Conservation (phyloP, 1,139 yeast genomes). For the Protomyces arabidopsidicola region DNA sequence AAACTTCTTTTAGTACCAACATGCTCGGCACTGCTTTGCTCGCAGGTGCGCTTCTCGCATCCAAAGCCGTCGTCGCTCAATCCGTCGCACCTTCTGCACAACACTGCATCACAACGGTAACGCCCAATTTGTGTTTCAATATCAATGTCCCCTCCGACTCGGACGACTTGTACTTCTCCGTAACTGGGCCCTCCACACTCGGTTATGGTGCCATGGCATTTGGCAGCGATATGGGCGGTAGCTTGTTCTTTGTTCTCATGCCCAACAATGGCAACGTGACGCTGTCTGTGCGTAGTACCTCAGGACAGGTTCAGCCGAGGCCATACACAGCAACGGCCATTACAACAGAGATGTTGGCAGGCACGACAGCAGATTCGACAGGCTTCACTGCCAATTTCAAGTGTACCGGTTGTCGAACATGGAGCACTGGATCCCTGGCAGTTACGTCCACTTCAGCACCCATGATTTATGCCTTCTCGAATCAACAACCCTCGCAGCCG, state of each 20-base stretch:
- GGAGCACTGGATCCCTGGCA: neutral
- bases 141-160: neutral
- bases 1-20: neutral
- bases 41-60: neutral
- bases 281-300: constrained; percentile 1
- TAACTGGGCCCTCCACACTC: neutral
- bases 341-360: neutral
- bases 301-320: neutral
- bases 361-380: neutral
- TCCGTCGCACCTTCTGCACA: neutral
- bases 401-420: constrained; percentile 4
- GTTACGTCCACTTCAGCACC: neutral
- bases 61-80: neutral
- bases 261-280: constrained; percentile 6
- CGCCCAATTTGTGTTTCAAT: neutral
- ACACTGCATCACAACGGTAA: neutral
- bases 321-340: constrained; percentile 4
- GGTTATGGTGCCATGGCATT: constrained; percentile 1
- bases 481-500: neutral
- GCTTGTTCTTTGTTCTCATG: neutral
- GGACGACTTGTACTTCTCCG: constrained; percentile 3
- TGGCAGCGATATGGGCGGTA: neutral
- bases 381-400: constrained; percentile 1
- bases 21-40: neutral
- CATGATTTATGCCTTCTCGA: neutral